Evolutionary conservation across 352 stramenopile species (phyloP).

Genomic region (Phytophthora pluvialis): DNA sequence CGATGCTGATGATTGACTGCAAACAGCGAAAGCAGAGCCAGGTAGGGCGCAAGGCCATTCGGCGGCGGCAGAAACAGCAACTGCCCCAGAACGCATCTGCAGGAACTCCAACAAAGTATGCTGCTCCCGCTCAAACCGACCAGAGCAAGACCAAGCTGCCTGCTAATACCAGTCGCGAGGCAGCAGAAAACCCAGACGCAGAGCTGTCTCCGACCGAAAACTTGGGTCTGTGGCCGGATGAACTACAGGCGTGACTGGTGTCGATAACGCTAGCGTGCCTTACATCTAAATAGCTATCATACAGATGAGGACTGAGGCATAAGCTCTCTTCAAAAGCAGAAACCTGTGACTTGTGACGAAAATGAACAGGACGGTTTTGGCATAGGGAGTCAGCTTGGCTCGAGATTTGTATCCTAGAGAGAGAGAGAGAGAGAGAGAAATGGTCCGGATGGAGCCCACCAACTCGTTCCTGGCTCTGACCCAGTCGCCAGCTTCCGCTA

Average conservation of each 20-base stretch:
- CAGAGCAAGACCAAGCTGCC: constrained; percentile 13
- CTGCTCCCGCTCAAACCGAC: constrained; percentile 2
- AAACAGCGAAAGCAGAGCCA: constrained; percentile 53
- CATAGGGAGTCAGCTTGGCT: constrained; percentile 1
- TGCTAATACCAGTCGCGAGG: neutral
- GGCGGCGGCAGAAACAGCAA: constrained; percentile 32
- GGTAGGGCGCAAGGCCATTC: constrained; percentile 46
- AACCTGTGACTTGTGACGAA: constrained; percentile 14
- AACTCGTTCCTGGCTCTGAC: neutral
- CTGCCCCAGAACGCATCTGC: constrained; percentile 1
- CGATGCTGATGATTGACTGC: neutral
- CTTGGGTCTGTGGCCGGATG: constrained; percentile 25
- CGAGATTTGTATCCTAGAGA: constrained; percentile 11
- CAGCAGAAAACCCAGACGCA: neutral
- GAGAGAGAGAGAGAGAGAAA: neutral
- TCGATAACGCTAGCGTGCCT: neutral
- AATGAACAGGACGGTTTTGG: neutral
- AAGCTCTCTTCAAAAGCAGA: neutral
- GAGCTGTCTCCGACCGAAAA: constrained; percentile 23
- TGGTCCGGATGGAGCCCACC: neutral
- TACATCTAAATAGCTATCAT: neutral
- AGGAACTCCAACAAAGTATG: neutral
- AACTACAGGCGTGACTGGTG: constrained; percentile 1
- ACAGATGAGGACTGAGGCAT: too few species aligned
- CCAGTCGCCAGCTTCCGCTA: too few species aligned